Evolutionary conservation across 2,329 filamentous ascomycete genomes (phyloP), one percentile per base, ranked within the genome.

Genomic region (Xylariaceae sp.): DNA sequence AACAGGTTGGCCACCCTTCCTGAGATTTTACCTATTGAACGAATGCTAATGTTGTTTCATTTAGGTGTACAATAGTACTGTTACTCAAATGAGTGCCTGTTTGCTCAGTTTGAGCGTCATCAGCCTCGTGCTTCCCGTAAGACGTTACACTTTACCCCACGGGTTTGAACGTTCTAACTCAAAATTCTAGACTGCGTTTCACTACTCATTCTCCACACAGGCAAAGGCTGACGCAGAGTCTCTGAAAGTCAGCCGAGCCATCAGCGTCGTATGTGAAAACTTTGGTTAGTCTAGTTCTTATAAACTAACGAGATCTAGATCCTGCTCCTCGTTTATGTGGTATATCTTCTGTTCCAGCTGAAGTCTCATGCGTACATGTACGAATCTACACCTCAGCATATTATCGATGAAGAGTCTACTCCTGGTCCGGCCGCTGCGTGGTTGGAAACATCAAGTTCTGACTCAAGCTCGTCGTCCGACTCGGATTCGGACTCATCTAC

Each of bases 51-150:
- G 21, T 23, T 12, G n/a, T n/a, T n/a, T n/a, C n/a, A 44, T 20
- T 19, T 43, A 86, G 80, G 84, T 96, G 52, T 96, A 95, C 70
- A 96, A 95, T 69, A 93, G 83, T 68, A 95, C 88, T 19, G 88
- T 95, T 47, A 95, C 90, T 1, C 90, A 96, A 65, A 95, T 95
- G 88, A 95, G 89, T 64, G 91, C 91, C 41, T 95, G 89, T 69
- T 75, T 96, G 57, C 79, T 96, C 56, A 94, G 88, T 72, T 68
- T 95, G 66, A 91, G 87, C 61, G 91, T 95, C 49, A 91, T 88
- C 68, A 95, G 90, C 71, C 74, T 95, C 19, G 77, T 95, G 21
- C 70, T 96, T 11, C 90, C 91, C 1, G 85, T 86, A 68, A 56
- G 79, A 67, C 12, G 27, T 10, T 1, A 4, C n/a, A 19, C 5